Evolutionary conservation across 2,329 filamentous ascomycete species (phyloP), one percentile per base, ranked within the genome.

Genomic region (Achaetomium macrosporum): DNA sequence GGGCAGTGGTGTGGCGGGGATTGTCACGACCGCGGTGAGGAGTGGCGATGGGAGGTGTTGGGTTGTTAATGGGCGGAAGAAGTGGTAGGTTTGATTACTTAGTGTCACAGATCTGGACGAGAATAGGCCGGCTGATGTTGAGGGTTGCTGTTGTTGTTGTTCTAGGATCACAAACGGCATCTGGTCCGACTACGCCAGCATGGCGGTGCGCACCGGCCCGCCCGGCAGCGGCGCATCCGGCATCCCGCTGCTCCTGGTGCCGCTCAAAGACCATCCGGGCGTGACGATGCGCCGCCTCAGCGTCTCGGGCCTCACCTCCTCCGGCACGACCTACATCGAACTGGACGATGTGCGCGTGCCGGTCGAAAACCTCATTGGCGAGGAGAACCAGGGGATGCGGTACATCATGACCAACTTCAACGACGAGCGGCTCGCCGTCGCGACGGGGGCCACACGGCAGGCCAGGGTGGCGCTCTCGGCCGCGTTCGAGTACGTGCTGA

Each of bases 371-470:
- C 68, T 90, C 8, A 81, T 90, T 53, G 87, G 86, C 3, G 60
- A 74, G 17, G 86, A 90, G 66, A 85, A 85, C 11, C 71, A 78
- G 62, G 87, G 87, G 5, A 89, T 90, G 85, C 77, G 74, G 54
- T 87, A 87, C 63, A 79, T 87, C 63, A 88, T 87, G 84, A 84
- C 81, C 50, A 88, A 90, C 69, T 90, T 90, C 77, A 90, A 90
- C 70, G 85, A 90, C 66, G 87, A 90, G 67, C 79, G 86, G 0
- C 72, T 90, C 11, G 76, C 76, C 15, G 87, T 90, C 57, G 75
- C 82, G 1, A 79, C 89, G 13, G 77, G 79, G 0, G 77, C 79
- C 1, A 85, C 83, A 1, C 74, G 86, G 2, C 75, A 83, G 61
- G 76, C 84, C 0, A 63, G 70, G 10, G 69, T 71, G 1, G 69